Evolutionary conservation across 2,329 filamentous ascomycete genomes (phyloP), one percentile per base, ranked within the genome.

Genomic region (Ophiostoma pallidulum): DNA sequence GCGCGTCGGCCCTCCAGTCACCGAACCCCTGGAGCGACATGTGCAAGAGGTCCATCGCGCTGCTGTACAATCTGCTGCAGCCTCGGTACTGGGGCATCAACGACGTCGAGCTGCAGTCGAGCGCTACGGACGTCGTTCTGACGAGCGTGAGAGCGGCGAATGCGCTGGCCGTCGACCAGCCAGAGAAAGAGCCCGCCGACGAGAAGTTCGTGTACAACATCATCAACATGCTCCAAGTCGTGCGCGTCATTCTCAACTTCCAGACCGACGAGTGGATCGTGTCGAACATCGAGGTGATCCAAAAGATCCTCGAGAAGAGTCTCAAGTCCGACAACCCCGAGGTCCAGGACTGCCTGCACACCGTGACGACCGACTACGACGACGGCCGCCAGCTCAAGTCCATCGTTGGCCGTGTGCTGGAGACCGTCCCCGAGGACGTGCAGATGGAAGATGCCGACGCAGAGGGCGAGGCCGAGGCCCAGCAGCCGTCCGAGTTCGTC

Each of bases 231-330:
- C 74, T 98, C 13, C 90, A 97, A 62, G 86, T 97, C 35, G 73
- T 98, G 51, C 86, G 91, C 41, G 85, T 96, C 50, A 81, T 98
- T 41, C 73, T 97, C 50, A 88, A 92, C 57, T 82, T 84, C 53
- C 94, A 95, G 64, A 72, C 86, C 0, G 83, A 95, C 58, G 87
- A 95, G 3, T 98, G 92, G 92, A 82, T 97, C 32, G 68, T 89
- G 45, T 80, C 80, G 58, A 86, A 88, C 54, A 76, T 94, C 57
- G 66, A 82, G 0, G 72, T 80, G 24, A 74, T 97, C 24, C 88
- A 96, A 62, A 94, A 88, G 61, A 78, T 97, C 12, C 67, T 97
- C 13, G 90, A 96, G 53, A 96, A 94, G 67, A 80, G 86, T 12
- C 68, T 98, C 46, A 87, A 86, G 58, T 91, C 83, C 3, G 91